Conservation (phyloP, 495 filamentous ascomycete species). For the Cetradonia linearis region DNA sequence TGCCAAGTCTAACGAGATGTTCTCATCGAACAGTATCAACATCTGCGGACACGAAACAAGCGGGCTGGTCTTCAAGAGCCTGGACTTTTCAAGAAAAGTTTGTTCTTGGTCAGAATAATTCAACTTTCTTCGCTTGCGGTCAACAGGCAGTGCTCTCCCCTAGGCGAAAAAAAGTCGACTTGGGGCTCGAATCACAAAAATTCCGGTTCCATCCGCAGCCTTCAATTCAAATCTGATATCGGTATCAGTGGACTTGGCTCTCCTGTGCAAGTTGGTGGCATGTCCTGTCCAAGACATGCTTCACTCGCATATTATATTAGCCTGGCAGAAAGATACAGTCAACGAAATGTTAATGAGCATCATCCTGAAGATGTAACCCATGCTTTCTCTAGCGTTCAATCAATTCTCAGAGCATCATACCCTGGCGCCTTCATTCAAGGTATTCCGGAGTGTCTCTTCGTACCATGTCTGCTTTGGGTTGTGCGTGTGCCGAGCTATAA, state of each 20-base stretch:
- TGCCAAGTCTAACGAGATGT: slow-evolving; percentile 1
- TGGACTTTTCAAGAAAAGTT: slow-evolving; percentile 1
- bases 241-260: neutral
- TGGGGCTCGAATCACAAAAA: neutral
- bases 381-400: neutral
- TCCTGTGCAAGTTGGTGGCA: neutral
- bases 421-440: neutral
- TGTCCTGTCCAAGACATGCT: neutral
- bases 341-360: neutral
- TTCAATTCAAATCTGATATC: neutral
- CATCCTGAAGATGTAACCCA: neutral
- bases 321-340: neutral
- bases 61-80: neutral
- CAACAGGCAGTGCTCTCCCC: neutral
- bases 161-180: neutral
- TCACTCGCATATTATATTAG: neutral
- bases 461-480: neutral
- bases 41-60: neutral
- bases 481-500: neutral
- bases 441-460: neutral
- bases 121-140: neutral
- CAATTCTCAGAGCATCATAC: neutral
- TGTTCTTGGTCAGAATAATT: neutral
- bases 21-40: neutral
- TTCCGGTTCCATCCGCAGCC: neutral